Conservation (phyloP, 1,284 basidiomycete genomes). For the Paramarasmius palmivorus region DNA sequence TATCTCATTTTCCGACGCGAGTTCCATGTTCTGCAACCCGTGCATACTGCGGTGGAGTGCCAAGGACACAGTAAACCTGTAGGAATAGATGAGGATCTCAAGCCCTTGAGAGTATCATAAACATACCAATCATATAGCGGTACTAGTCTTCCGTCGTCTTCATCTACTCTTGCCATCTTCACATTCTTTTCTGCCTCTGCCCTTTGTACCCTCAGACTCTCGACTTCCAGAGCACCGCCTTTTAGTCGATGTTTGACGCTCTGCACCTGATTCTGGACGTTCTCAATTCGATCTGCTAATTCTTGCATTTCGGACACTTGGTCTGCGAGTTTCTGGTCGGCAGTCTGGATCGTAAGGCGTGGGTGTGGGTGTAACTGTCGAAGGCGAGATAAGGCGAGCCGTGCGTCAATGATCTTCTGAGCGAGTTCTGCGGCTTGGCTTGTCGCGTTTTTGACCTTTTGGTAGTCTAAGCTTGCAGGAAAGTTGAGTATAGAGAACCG, state of each 20-base stretch:
- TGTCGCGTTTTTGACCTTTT: slow-evolving; percentile 51
- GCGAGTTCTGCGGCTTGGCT: slow-evolving; percentile 59
- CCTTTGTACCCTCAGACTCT: slow-evolving; percentile 61
- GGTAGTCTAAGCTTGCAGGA: slow-evolving; percentile 50
- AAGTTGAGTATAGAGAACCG: slow-evolving; percentile 2
- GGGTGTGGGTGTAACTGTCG: slow-evolving; percentile 77
- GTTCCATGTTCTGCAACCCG: slow-evolving; percentile 58
- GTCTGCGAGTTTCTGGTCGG: slow-evolving; percentile 66
- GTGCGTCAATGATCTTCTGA: slow-evolving; percentile 78
- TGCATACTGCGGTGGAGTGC: slow-evolving; percentile 63
- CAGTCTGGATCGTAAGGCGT: slow-evolving; percentile 71
- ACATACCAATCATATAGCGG: slow-evolving; percentile 71
- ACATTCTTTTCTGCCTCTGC: slow-evolving; percentile 72
- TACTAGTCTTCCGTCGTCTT: slow-evolving; percentile 62
- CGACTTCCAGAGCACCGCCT: slow-evolving; percentile 56
- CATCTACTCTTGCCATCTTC: slow-evolving; percentile 59
- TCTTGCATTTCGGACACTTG: slow-evolving; percentile 75
- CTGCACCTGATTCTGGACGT: slow-evolving; percentile 45
- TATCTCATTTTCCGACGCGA: slow-evolving; percentile 73
- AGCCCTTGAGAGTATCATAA: background rate
- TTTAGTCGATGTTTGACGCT: slow-evolving; percentile 59
- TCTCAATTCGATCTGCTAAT: slow-evolving; percentile 59
- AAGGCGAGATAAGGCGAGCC: slow-evolving; percentile 74
- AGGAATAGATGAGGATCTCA: background rate
- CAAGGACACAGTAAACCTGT: slow-evolving; percentile 71